These are phyloP conservation scores for Citrus medica DNA, from an alignment of 345 rosid genomes.

Conservation along the genomic window DNA sequence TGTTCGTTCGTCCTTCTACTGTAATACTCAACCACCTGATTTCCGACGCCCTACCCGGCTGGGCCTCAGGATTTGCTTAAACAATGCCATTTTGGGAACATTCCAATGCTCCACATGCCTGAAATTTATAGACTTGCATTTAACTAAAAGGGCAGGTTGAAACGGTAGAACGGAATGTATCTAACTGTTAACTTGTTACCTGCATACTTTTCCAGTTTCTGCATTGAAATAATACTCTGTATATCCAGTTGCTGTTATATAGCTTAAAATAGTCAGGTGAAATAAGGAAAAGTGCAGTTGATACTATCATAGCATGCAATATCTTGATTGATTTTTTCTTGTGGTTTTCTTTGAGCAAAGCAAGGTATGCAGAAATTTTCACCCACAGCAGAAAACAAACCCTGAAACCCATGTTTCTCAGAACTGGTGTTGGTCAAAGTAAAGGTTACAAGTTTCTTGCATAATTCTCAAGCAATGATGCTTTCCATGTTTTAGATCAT, in stretches of 20 bases:
- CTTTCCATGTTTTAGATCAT: neutral
- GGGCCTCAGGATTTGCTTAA: constrained; percentile 74
- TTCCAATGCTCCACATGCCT: constrained; percentile 96
- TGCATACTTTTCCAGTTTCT: constrained; percentile 74
- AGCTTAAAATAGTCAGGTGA: neutral
- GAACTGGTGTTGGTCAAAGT: neutral
- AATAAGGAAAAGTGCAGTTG: neutral
- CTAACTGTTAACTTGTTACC: constrained; percentile 32
- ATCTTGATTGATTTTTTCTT: neutral
- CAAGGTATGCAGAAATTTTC: neutral
- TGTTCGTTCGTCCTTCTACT: neutral
- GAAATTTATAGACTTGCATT: neutral
- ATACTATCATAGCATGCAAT: neutral
- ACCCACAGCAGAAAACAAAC: too few species aligned
- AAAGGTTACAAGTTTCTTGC: neutral
- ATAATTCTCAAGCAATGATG: neutral
- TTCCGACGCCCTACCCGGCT: constrained; percentile 41
- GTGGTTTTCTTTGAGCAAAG: neutral
- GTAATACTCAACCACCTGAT: constrained; percentile 15
- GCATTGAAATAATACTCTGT: constrained; percentile 77
- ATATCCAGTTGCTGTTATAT: constrained; percentile 75
- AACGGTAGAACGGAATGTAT: neutral
- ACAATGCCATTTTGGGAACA: constrained; percentile 80
- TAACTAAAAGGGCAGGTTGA: neutral
- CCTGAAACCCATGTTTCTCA: neutral